These are phyloP conservation scores for Albatrellus ellisii DNA, from an alignment of 768 basidiomycete genomes.

Conservation along the genomic window DNA sequence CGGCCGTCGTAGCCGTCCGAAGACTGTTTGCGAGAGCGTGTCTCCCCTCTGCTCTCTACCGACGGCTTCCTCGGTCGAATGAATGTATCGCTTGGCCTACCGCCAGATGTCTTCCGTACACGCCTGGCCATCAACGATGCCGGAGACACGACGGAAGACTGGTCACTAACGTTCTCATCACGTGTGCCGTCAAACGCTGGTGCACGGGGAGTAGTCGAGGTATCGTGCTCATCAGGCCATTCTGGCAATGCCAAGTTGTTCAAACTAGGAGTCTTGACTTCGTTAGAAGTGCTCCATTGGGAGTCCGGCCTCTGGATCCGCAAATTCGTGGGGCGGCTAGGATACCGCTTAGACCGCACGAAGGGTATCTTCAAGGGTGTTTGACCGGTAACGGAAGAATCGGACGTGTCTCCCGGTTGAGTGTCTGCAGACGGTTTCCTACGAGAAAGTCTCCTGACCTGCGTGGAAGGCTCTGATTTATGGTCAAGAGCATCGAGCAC, in stretches of 20 bases:
- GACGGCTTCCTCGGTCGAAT: slow-evolving; percentile 15
- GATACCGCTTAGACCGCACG: slow-evolving; percentile 40
- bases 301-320: slow-evolving; percentile 19
- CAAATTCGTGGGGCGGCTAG: slow-evolving; percentile 33
- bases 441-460: slow-evolving; percentile 20
- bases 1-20: slow-evolving; percentile 6
- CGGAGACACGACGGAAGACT: slow-evolving; percentile 18
- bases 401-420: slow-evolving; percentile 30
- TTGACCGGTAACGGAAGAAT: slow-evolving; percentile 29
- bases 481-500: slow-evolving; percentile 17
- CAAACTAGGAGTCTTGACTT: slow-evolving; percentile 21
- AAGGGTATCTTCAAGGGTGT: slow-evolving; percentile 28
- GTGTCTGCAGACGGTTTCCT: slow-evolving; percentile 25
- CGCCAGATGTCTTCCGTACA: slow-evolving; percentile 19
- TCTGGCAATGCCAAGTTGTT: slow-evolving; percentile 35
- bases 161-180: slow-evolving; percentile 17
- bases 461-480: slow-evolving; percentile 19
- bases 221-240: slow-evolving; percentile 39
- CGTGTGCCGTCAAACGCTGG: slow-evolving; percentile 24
- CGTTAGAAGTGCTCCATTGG: background rate
- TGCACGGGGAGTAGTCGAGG: slow-evolving; percentile 43
- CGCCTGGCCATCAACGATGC: slow-evolving; percentile 17
- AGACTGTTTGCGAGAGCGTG: background rate
- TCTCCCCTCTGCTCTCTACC: slow-evolving; percentile 1
- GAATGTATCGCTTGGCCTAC: slow-evolving; percentile 7